A percentile compares a stretch with the other conserved stretches of the same genome.
Conservation (phyloP, 164 flowering plant species). For the Vitis cinerea region DNA sequence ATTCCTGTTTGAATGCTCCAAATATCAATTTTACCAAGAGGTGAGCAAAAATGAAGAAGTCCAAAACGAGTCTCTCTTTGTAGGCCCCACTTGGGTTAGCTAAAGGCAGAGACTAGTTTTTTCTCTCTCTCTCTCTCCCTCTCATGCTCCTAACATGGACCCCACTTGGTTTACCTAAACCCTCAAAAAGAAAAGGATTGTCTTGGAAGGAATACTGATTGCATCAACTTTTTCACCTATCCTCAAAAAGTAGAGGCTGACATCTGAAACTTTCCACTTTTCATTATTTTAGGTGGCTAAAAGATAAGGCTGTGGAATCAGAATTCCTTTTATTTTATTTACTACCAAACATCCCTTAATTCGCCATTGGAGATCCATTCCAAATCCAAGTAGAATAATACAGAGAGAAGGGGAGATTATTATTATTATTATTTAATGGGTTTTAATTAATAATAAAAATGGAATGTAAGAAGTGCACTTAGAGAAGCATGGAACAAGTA, state of each 20-base stretch:
- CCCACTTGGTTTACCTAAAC: conserved; percentile 23
- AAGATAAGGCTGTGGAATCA: not conserved
- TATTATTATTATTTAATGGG: too few species aligned
- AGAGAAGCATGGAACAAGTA: conserved; percentile 9
- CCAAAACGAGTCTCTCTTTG: not conserved
- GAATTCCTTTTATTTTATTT: not conserved
- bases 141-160: not conserved
- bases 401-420: too few species aligned
- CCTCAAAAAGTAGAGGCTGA: conserved; percentile 23
- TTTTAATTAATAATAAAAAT: not conserved
- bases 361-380: not conserved
- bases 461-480: not conserved
- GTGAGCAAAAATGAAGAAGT: not conserved
- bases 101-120: not conserved
- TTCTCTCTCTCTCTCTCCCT: too few species aligned
- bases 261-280: conserved; percentile 10
- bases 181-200: conserved; percentile 24
- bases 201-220: conserved; percentile 17
- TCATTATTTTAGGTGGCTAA: not conserved
- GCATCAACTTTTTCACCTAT: conserved; percentile 7
- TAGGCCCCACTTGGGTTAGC: conserved; percentile 20
- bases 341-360: too few species aligned
- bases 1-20: too few species aligned
- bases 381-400: too few species aligned
- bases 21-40: too few species aligned